These are phyloP conservation scores for Nadsonia commutata DNA, from an alignment of 1,139 yeast species.

Conservation along the genomic window DNA sequence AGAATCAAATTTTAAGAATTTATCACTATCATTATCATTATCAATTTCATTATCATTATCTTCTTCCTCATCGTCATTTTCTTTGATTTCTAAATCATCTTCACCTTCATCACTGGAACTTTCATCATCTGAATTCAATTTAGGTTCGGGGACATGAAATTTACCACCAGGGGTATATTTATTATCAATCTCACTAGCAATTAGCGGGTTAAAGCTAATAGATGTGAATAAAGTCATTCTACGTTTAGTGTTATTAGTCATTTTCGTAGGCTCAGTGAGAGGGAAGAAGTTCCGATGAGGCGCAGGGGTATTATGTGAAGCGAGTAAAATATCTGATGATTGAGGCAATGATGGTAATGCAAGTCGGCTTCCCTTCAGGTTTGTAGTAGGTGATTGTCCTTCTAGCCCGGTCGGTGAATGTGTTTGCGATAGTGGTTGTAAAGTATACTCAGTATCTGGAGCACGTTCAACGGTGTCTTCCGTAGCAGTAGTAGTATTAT, in stretches of 20 bases:
- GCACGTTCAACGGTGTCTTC: too few species aligned
- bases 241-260: conserved; percentile 9
- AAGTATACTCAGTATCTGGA: too few species aligned
- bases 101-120: conserved; percentile 8
- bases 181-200: conserved; percentile 59
- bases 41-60: conserved; percentile 2
- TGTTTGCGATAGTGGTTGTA: too few species aligned
- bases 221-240: conserved; percentile 63
- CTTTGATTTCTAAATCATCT: background rate
- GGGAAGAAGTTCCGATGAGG: too few species aligned
- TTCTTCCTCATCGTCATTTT: conserved; percentile 2
- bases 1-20: background rate
- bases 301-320: too few species aligned
- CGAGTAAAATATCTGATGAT: too few species aligned
- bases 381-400: too few species aligned
- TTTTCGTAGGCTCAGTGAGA: background rate
- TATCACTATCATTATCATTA: background rate
- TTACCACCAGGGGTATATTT: conserved; percentile 81
- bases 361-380: too few species aligned
- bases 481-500: too few species aligned
- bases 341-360: too few species aligned
- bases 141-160: conserved; percentile 39
- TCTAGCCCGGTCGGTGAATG: too few species aligned
- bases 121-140: conserved; percentile 13
- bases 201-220: conserved; percentile 61